These are phyloP conservation scores for Saururus chinensis DNA, from an alignment of 164 flowering plant species.

Conservation along the genomic window DNA sequence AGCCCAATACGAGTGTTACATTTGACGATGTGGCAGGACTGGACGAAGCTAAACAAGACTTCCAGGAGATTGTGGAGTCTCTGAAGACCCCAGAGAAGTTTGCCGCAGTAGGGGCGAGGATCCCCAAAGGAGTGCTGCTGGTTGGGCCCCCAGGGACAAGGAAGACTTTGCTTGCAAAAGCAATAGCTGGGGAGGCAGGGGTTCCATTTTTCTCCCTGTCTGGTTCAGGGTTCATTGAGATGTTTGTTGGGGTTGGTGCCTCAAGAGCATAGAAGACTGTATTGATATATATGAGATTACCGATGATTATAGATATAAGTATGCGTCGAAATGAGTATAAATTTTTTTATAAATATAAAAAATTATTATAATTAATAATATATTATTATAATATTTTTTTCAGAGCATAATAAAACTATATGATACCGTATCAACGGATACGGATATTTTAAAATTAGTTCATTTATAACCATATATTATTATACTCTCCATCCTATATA, in stretches of 20 bases:
- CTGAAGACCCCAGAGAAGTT: conserved; percentile 55
- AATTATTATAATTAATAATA: too few species aligned
- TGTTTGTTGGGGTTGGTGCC: conserved; percentile 77
- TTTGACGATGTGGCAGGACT: conserved; percentile 74
- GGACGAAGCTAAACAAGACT: conserved; percentile 73
- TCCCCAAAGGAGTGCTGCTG: conserved; percentile 61
- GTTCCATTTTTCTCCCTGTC: conserved; percentile 67
- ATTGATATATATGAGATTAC: too few species aligned
- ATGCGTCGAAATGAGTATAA: too few species aligned
- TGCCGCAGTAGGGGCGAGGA: conserved; percentile 47
- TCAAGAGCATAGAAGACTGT: too few species aligned
- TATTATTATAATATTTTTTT: too few species aligned
- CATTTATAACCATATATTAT: too few species aligned
- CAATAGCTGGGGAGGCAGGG: conserved; percentile 75
- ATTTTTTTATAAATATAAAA: too few species aligned
- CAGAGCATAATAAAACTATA: too few species aligned
- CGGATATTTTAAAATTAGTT: too few species aligned
- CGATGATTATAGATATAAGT: too few species aligned
- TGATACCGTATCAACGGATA: too few species aligned
- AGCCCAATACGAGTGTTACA: conserved; percentile 68
- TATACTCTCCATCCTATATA: too few species aligned
- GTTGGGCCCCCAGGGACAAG: conserved; percentile 78
- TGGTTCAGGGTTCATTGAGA: conserved; percentile 68
- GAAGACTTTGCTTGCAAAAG: conserved; percentile 62
- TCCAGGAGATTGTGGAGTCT: conserved; percentile 59